phyloP scores from a whole-genome alignment of 225 moss, liverwort and hornwort genomes.

The Straminergon stramineum region DNA sequence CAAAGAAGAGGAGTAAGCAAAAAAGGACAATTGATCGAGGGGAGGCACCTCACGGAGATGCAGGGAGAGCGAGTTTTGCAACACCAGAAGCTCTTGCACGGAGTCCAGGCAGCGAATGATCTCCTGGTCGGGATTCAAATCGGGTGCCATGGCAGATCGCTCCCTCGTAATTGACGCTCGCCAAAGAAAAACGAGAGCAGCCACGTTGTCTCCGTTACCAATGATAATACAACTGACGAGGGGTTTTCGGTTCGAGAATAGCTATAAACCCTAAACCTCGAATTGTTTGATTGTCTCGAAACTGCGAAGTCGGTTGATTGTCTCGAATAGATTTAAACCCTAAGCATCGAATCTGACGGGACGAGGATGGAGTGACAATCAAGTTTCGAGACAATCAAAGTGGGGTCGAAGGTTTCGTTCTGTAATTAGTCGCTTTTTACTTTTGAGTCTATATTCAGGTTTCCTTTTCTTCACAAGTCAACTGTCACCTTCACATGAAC shows the following conservation, averaged over 20 bases:
- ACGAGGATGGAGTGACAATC: background rate
- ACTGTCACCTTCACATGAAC: background rate
- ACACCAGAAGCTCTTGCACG: constrained; percentile 25
- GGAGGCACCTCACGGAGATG: constrained; percentile 33
- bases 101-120: constrained; percentile 43
- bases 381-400: background rate
- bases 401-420: background rate
- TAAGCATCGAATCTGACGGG: background rate
- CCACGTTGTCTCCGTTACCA: background rate
- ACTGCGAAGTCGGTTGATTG: background rate
- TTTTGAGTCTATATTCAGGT: background rate
- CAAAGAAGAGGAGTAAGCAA: background rate
- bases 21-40: background rate
- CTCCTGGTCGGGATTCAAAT: constrained; percentile 8
- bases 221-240: background rate
- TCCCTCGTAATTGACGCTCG: background rate
- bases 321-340: background rate
- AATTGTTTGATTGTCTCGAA: background rate
- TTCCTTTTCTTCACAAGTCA: background rate
- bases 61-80: constrained; percentile 27
- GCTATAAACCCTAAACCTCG: background rate
- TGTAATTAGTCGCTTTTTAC: background rate
- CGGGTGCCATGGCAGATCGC: background rate
- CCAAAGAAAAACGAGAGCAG: background rate
- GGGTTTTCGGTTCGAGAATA: background rate